phyloP scores from a whole-genome alignment of 306 rosid species.

The Adenanthera pavonina region DNA sequence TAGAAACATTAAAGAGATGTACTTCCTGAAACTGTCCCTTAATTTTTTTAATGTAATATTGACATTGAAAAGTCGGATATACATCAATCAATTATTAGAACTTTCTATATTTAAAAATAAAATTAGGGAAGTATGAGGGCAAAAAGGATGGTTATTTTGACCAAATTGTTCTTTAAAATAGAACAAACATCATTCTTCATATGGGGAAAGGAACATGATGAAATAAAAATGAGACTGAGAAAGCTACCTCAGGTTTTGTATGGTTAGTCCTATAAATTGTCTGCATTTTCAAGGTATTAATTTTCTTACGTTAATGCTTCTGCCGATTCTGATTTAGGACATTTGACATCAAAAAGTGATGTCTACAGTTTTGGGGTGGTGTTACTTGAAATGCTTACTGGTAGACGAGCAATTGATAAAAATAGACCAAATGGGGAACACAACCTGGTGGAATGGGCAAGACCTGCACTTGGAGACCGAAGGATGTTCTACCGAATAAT shows the following conservation, averaged over 20 bases:
- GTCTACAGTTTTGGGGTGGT: constrained; percentile 98
- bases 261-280: neutral
- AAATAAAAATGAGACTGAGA: constrained; percentile 9
- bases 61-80: neutral
- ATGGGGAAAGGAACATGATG: constrained; percentile 4
- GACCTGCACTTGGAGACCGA: constrained; percentile 77
- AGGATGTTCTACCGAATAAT: constrained; percentile 75
- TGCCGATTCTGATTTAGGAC: constrained; percentile 59
- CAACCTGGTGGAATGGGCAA: constrained; percentile 93
- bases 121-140: neutral
- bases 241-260: constrained; percentile 21
- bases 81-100: neutral
- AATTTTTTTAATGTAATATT: neutral
- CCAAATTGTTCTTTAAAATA: neutral
- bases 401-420: constrained; percentile 92
- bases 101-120: neutral
- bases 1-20: neutral
- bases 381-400: constrained; percentile 88
- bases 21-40: neutral
- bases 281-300: constrained; percentile 16
- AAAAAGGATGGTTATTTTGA: neutral
- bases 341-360: constrained; percentile 89
- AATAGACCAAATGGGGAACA: constrained; percentile 93
- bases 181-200: constrained; percentile 7
- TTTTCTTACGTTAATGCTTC: neutral